Evolutionary conservation across 257 asterid genomes (phyloP), one percentile per base, ranked within the genome.

Genomic region (Paulownia fortunei): DNA sequence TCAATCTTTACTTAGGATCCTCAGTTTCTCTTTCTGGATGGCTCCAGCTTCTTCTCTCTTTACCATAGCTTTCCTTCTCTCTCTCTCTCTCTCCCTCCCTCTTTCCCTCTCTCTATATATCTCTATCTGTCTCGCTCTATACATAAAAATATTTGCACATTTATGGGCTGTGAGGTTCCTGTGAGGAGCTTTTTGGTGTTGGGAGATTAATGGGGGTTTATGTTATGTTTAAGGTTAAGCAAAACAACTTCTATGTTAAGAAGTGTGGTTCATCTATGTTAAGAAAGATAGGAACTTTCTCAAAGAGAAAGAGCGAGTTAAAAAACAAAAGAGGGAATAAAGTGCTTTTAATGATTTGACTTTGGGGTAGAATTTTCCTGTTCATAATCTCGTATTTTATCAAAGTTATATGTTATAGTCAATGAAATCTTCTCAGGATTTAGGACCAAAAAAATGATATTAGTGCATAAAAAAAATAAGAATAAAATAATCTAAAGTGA

Each of bases 311-410:
- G 51, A 1, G 54, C 13, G 59, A 69, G 27, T 67, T 73, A 19
- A 30, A 74, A 72, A 77, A 24, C n/a, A n/a, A 60, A 37, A 10
- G 13, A 64, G 58, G 49, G 85, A 78, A 78, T 81, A 78, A 81
- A 76, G 84, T 72, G 80, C 62, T 79, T 81, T 79, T 46, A 36
- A 76, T 72, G 55, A 46, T 65, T 74, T 81, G 83, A 80, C 83
- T 80, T 80, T 62, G 41, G 54, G 30, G 88, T n/a, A n/a, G n/a
- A n/a, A n/a, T 19, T 65, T 24, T 2, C 11, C 16, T 19, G 21
- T 63, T 8, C 49, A 51, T 30, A 63, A 64, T 75, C 19, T n/a
- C n/a, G n/a, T n/a, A n/a, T n/a, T n/a, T n/a, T n/a, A n/a, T n/a
- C n/a, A n/a, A n/a, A n/a, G n/a, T n/a, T n/a, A n/a, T n/a, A n/a